These are phyloP conservation scores for Paracoccidioides lutzii DNA, from an alignment of 2,329 filamentous ascomycete genomes.

Conservation along the genomic window DNA sequence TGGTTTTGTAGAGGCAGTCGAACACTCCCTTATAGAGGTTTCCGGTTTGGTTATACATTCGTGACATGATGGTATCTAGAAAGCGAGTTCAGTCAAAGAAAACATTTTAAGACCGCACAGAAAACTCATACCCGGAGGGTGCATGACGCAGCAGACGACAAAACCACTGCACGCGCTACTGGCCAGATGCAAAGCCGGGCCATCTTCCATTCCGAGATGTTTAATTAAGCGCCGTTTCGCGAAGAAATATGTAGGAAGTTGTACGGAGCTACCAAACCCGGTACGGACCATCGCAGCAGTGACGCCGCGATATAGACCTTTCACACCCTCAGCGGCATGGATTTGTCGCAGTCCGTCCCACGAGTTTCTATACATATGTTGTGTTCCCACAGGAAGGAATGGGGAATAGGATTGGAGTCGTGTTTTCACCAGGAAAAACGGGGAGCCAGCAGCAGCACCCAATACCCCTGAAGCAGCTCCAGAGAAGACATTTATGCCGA, in stretches of 20 bases:
- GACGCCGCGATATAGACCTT: conserved; percentile 79
- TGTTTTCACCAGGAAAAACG: conserved; percentile 97
- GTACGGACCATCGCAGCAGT: conserved; percentile 91
- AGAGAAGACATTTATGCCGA: conserved; percentile 86
- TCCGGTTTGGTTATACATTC: conserved; percentile 97
- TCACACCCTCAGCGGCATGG: conserved; percentile 60
- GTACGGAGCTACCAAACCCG: conserved; percentile 88
- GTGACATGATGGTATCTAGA: conserved; percentile 89
- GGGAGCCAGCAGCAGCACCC: conserved; percentile 82
- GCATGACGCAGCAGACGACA: conserved; percentile 95
- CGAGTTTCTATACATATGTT: conserved; percentile 81
- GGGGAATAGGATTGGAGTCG: conserved; percentile 87
- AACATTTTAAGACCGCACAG: not conserved
- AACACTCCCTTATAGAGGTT: conserved; percentile 91
- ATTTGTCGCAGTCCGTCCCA: conserved; percentile 73
- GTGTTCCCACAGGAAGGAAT: conserved; percentile 88
- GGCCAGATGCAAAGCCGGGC: conserved; percentile 72
- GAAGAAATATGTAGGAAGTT: conserved; percentile 96
- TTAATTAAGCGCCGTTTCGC: conserved; percentile 74
- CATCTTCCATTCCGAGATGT: conserved; percentile 81
- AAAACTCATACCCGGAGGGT: conserved; percentile 61
- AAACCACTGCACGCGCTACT: conserved; percentile 87
- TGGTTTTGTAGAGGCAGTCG: conserved; percentile 81
- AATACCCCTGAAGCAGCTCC: conserved; percentile 81
- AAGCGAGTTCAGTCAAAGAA: conserved; percentile 5